Percentiles rank a stretch among this genome's conserved stretches.
phyloP scores from a whole-genome alignment of 164 flowering plant genomes.

The Stephania japonica region DNA sequence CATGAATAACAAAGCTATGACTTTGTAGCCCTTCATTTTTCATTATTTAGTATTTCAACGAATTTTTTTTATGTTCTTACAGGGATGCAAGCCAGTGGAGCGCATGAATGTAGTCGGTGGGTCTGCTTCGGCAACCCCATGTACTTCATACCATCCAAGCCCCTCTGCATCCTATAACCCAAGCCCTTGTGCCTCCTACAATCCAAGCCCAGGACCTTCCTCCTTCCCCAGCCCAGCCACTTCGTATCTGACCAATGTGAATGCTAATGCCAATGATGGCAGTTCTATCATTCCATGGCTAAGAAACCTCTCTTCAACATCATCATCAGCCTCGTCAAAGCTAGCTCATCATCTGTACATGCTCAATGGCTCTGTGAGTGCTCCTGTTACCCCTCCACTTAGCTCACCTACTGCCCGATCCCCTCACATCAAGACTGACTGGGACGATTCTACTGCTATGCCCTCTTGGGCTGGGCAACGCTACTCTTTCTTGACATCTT shows the following conservation, averaged over 20 bases:
- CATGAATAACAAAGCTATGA: too few relatives aligned
- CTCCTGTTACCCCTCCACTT: slow-evolving; percentile 88
- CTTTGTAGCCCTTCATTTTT: too few relatives aligned
- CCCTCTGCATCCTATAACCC: slow-evolving; percentile 70
- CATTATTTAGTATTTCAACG: neutral
- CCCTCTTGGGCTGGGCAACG: slow-evolving; percentile 44
- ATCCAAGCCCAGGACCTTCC: slow-evolving; percentile 67
- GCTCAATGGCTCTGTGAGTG: slow-evolving; percentile 83
- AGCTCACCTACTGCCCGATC: slow-evolving; percentile 80
- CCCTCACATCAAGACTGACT: slow-evolving; percentile 54
- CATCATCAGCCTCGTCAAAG: slow-evolving; percentile 53
- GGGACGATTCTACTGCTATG: slow-evolving; percentile 52
- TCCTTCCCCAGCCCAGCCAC: slow-evolving; percentile 69
- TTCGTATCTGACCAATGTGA: slow-evolving; percentile 32
- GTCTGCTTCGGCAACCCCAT: slow-evolving; percentile 65
- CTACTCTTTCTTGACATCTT: slow-evolving; percentile 48
- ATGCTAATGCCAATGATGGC: slow-evolving; percentile 36
- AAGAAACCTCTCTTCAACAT: slow-evolving; percentile 69
- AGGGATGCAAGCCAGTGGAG: slow-evolving; percentile 80
- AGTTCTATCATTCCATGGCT: slow-evolving; percentile 96
- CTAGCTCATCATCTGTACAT: slow-evolving; percentile 52
- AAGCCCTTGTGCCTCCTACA: slow-evolving; percentile 68
- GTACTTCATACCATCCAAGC: slow-evolving; percentile 74
- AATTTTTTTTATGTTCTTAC: slow-evolving; percentile 5
- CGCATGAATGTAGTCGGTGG: slow-evolving; percentile 53